Evolutionary conservation across 2,329 filamentous ascomycete species (phyloP).

Genomic region (Thielaviopsis musarum): DNA sequence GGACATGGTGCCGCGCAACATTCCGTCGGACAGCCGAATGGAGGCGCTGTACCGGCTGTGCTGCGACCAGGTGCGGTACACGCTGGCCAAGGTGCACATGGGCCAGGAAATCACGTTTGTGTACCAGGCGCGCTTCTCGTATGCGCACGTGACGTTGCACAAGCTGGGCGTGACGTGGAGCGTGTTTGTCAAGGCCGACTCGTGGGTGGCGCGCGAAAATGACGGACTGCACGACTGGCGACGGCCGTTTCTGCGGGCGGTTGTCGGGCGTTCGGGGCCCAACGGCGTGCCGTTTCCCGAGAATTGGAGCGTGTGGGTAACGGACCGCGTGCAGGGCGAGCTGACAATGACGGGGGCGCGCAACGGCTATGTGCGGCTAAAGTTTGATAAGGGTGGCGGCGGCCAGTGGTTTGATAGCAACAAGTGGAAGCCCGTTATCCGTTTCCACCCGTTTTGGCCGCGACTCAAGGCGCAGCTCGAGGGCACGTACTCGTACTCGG

Average conservation of each 20-base stretch:
- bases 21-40: not conserved
- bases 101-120: not conserved
- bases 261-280: not conserved
- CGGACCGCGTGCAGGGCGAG: not conserved
- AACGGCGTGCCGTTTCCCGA: not conserved
- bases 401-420: not conserved
- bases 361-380: not conserved
- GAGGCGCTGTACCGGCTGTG: slow-evolving; percentile 7
- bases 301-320: slow-evolving; percentile 6
- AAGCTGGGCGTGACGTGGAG: slow-evolving; percentile 10
- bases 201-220: not conserved
- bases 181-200: slow-evolving; percentile 8
- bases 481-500: slow-evolving; percentile 5
- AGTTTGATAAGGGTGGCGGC: not conserved
- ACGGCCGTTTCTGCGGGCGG: slow-evolving; percentile 3
- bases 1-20: not conserved
- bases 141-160: slow-evolving; percentile 10
- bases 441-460: slow-evolving; percentile 3
- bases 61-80: not conserved
- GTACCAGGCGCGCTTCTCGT: slow-evolving; percentile 1
- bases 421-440: slow-evolving; percentile 5
- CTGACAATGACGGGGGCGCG: slow-evolving; percentile 1
- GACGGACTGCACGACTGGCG: not conserved
- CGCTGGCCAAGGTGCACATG: not conserved
- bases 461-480: not conserved